phyloP scores from a whole-genome alignment of 768 basidiomycete genomes.

The Tulasnella sp. region DNA sequence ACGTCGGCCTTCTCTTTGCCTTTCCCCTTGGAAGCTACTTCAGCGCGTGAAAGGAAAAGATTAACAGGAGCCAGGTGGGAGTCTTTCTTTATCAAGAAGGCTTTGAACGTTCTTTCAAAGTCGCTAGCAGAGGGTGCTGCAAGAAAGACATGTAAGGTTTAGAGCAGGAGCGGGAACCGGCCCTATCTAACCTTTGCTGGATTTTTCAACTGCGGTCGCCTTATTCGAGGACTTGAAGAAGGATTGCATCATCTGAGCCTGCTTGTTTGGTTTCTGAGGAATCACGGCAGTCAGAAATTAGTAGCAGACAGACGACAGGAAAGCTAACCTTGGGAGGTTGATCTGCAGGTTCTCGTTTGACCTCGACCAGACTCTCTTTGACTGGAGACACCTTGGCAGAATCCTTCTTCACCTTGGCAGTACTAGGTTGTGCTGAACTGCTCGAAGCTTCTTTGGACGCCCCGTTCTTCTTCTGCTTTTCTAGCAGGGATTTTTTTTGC shows the following conservation, averaged over 20 bases:
- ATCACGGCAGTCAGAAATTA: not conserved
- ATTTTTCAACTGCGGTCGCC: constrained; percentile 36
- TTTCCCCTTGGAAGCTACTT: constrained; percentile 22
- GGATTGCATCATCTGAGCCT: constrained; percentile 67
- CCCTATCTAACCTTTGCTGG: not conserved
- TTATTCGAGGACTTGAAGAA: constrained; percentile 62
- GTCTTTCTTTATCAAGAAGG: constrained; percentile 75
- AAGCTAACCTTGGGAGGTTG: constrained; percentile 12
- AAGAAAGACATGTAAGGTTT: not conserved
- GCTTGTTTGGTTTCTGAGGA: constrained; percentile 44
- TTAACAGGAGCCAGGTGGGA: constrained; percentile 68
- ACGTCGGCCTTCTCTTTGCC: constrained; percentile 39
- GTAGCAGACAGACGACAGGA: not conserved
- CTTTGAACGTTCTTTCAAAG: constrained; percentile 71
- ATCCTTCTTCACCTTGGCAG: constrained; percentile 51
- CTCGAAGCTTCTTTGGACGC: constrained; percentile 23
- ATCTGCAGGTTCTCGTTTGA: not conserved
- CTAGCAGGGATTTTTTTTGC: constrained; percentile 30
- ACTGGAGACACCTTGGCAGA: constrained; percentile 40
- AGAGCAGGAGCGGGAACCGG: not conserved
- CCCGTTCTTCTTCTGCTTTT: constrained; percentile 32
- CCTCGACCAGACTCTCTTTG: constrained; percentile 40
- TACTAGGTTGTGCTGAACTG: constrained; percentile 11
- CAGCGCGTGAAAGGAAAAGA: constrained; percentile 47
- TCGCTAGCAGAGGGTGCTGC: constrained; percentile 51